A percentile compares a stretch with the other conserved stretches of the same genome.
Conservation (phyloP, 2,329 filamentous ascomycete species). For the Stagonosporopsis chrysanthemi region DNA sequence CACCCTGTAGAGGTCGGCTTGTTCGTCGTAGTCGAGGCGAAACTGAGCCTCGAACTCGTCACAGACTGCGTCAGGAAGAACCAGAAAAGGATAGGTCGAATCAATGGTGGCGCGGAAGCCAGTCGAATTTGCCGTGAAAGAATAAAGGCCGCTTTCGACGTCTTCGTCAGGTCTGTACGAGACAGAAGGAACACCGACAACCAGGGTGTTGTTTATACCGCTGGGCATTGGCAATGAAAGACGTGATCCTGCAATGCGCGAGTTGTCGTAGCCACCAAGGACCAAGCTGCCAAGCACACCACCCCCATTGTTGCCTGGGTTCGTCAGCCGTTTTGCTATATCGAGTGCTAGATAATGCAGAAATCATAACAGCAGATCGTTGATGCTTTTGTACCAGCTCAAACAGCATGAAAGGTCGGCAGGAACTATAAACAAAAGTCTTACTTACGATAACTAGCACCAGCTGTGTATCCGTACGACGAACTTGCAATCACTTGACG, state of each 20-base stretch:
- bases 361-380: not conserved
- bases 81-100: conserved; percentile 49
- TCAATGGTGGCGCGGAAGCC: conserved; percentile 40
- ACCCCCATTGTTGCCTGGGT: conserved; percentile 36
- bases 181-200: conserved; percentile 33
- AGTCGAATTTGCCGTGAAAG: not conserved
- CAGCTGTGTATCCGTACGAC: conserved; percentile 47
- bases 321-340: not conserved
- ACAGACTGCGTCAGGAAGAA: conserved; percentile 46
- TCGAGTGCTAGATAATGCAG: not conserved
- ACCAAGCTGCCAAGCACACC: conserved; percentile 44
- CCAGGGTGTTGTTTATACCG: conserved; percentile 1
- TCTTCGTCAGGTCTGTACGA: conserved; percentile 28
- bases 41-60: conserved; percentile 48
- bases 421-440: not conserved
- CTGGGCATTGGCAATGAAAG: conserved; percentile 27
- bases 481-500: conserved; percentile 26
- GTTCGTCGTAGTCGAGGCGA: conserved; percentile 44
- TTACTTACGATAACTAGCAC: conserved; percentile 46
- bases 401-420: no score
- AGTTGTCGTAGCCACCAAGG: conserved; percentile 53
- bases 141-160: not conserved
- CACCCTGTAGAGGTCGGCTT: conserved; percentile 45
- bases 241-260: conserved; percentile 31
- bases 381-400: no score